These are phyloP conservation scores for Dendrobium chrysotoxum DNA, from an alignment of 106 monocot genomes.

Conservation along the genomic window DNA sequence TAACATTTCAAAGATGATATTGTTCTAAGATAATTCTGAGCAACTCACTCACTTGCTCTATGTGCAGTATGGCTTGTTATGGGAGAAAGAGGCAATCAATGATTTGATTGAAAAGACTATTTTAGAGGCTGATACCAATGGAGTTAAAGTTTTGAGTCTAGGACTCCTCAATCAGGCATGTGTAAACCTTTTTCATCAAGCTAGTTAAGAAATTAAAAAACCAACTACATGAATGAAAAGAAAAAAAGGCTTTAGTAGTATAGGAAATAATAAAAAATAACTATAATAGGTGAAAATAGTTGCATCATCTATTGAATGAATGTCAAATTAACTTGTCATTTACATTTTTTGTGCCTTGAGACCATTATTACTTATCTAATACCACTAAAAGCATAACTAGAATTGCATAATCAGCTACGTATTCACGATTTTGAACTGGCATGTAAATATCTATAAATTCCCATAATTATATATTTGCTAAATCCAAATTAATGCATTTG, in stretches of 20 bases:
- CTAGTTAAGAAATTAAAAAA: background rate
- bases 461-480: background rate
- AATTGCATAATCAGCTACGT: background rate
- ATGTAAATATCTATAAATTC: background rate
- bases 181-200: background rate
- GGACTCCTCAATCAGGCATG: slow-evolving; percentile 69
- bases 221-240: background rate
- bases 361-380: background rate
- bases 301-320: background rate
- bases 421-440: background rate
- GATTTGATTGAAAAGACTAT: slow-evolving; percentile 58
- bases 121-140: slow-evolving; percentile 55
- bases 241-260: background rate
- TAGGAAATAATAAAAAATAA: background rate
- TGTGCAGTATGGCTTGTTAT: slow-evolving; percentile 47
- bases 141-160: slow-evolving; percentile 60
- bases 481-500: background rate
- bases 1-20: background rate
- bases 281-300: background rate
- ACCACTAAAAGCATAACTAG: background rate
- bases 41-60: background rate
- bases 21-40: background rate
- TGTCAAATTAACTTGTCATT: too few species aligned
- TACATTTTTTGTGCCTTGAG: too few species aligned
- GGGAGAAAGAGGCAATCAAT: slow-evolving; percentile 67